Base-by-base conservation (phyloP, 1,284 basidiomycete species). In the Naganishia liquefaciens region DNA sequence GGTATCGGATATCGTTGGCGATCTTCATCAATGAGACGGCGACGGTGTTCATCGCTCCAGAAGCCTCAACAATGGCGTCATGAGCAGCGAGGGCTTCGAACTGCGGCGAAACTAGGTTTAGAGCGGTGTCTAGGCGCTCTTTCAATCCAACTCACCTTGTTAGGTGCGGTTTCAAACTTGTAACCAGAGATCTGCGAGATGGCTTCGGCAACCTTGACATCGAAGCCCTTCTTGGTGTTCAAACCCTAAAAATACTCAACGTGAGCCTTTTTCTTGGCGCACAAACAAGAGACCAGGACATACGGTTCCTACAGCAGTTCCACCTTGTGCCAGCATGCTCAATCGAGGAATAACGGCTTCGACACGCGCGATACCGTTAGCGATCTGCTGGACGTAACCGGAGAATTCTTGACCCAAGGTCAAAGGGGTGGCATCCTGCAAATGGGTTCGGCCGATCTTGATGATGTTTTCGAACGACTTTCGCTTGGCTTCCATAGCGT, bases 21-120 rank as follows among this genome's bases (percentile, higher is more conserved):
- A 99, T 98, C 84, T 99, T 99, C 93, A 98, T 97, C 69, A 98
- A 81, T 37, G 93, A 96, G 73, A 89, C 91, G 19, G 96, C 96
- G 63, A 99, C 80, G 49, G 90, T 89, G 80, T 99, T 99, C 70
- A 99, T 84, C 11, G 94, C 94, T 65, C 96, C 96, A 66, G 95
- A 94, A 13, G 93, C 88, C 81, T 99, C 96, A 21, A 98, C 93
- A 65, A 99, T 86, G 3, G 96, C 96, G 80, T 99, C 96, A 79
- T 99, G 96, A 21, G 90, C 84, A 33, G 96, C 96, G 64, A 99
- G 87, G 5, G 94, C 95, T 80, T 99, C 96, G 72, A 99, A 99
- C 91, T 92, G 71, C 33, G n/a, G 21, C 42, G 5, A n/a, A 11
- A 51, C 23, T 21, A 21, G 3, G n/a, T 15, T 50, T 27, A 50